phyloP scores from a whole-genome alignment of 1,139 yeast species.

The Torulaspora pretoriensis region DNA sequence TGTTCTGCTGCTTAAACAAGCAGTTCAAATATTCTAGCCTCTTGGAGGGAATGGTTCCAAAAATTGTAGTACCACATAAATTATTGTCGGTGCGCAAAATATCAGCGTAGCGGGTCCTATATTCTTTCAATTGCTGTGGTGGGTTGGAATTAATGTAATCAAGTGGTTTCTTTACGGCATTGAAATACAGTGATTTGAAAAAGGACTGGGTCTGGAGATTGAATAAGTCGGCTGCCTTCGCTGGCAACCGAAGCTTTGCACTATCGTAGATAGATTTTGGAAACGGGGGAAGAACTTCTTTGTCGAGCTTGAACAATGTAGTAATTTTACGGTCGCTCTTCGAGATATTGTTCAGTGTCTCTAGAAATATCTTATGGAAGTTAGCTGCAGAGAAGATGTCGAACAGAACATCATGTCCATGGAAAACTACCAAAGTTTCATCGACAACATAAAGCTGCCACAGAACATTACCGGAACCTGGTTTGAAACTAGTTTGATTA shows the following conservation, averaged over 20 bases:
- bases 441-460: slow-evolving; percentile 32
- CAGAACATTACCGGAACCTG: slow-evolving; percentile 25
- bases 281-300: slow-evolving; percentile 8
- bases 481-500: slow-evolving; percentile 24
- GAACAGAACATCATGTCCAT: slow-evolving; percentile 32
- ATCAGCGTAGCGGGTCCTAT: slow-evolving; percentile 13
- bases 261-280: slow-evolving; percentile 25
- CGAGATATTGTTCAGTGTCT: slow-evolving; percentile 10
- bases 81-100: slow-evolving; percentile 14
- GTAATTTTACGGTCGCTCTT: slow-evolving; percentile 2
- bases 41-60: slow-evolving; percentile 24
- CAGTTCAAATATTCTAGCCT: slow-evolving; percentile 21
- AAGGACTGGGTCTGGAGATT: slow-evolving; percentile 30
- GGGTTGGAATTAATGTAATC: slow-evolving; percentile 12
- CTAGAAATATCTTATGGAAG: slow-evolving; percentile 22
- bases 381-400: slow-evolving; percentile 34
- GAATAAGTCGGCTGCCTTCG: slow-evolving; percentile 25
- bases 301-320: slow-evolving; percentile 8
- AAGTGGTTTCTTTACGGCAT: slow-evolving; percentile 29
- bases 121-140: slow-evolving; percentile 11
- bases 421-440: slow-evolving; percentile 28
- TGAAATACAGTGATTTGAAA: slow-evolving; percentile 26
- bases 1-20: slow-evolving; percentile 21
- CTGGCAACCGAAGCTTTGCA: slow-evolving; percentile 26
- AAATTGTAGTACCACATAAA: slow-evolving; percentile 29